phyloP scores from a whole-genome alignment of 768 basidiomycete species.

The Termitomyces eurrhizus region DNA sequence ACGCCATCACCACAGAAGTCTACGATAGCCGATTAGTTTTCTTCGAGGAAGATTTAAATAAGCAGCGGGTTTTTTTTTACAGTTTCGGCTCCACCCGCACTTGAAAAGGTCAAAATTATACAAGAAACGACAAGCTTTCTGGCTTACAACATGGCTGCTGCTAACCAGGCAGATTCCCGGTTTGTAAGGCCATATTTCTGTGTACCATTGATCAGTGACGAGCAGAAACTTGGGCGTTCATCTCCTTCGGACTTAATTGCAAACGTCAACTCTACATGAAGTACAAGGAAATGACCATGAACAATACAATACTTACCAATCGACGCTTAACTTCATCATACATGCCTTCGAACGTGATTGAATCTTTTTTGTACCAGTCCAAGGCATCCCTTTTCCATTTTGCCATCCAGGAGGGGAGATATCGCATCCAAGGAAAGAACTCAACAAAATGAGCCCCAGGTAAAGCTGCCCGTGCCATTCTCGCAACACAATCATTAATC shows the following conservation, averaged over 20 bases:
- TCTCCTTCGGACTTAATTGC: not conserved
- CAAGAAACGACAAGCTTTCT: not conserved
- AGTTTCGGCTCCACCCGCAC: not conserved
- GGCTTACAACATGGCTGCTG: not conserved
- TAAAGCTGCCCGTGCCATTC: constrained; percentile 16
- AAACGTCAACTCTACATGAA: not conserved
- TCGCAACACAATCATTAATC: not conserved
- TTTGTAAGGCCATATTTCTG: not conserved
- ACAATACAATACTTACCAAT: not conserved
- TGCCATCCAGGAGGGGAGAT: not conserved
- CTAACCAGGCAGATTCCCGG: not conserved
- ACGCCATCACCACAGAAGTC: constrained; percentile 8
- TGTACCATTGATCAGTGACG: not conserved
- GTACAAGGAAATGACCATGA: not conserved
- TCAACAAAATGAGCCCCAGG: constrained; percentile 12
- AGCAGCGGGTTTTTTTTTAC: not conserved
- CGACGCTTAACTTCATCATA: not conserved
- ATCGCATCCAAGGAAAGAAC: not conserved
- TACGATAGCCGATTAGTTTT: not conserved
- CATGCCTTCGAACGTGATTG: not conserved
- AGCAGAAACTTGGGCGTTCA: not conserved
- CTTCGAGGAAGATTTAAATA: not conserved
- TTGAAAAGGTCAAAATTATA: not conserved
- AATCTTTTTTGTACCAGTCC: not conserved
- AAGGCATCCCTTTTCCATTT: not conserved